Evolutionary conservation across 176 grass and related monocot species (phyloP).

Genomic region (Musa schizocarpa): DNA sequence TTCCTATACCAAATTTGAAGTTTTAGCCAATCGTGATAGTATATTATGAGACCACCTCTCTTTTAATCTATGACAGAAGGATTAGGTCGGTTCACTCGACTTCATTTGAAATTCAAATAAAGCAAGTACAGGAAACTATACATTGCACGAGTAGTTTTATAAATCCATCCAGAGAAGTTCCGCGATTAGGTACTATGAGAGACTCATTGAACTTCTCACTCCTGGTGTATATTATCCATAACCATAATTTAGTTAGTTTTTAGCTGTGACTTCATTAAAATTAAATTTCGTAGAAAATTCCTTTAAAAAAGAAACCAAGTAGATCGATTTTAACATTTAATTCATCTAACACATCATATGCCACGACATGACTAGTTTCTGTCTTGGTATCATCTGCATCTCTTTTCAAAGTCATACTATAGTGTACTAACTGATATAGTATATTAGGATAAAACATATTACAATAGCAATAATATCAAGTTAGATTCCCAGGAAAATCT

Average conservation of each 20-base stretch:
- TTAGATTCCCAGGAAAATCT: too few relatives aligned
- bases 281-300: not conserved
- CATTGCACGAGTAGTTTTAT: not conserved
- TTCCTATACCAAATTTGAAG: constrained; percentile 50
- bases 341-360: too few relatives aligned
- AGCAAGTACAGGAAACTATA: not conserved
- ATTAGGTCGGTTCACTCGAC: not conserved
- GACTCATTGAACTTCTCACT: not conserved
- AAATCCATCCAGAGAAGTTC: not conserved
- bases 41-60: not conserved
- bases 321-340: too few relatives aligned
- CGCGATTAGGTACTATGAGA: not conserved
- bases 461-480: too few relatives aligned
- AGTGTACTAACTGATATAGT: too few relatives aligned
- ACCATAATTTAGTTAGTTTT: not conserved
- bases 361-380: too few relatives aligned
- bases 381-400: too few relatives aligned
- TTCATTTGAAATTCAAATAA: not conserved
- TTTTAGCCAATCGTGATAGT: not conserved
- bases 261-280: not conserved
- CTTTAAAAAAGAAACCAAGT: too few relatives aligned
- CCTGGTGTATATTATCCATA: too few relatives aligned
- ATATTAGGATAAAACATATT: too few relatives aligned
- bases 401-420: too few relatives aligned
- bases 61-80: not conserved